Base-by-base conservation (phyloP, 2,329 filamentous ascomycete species). In the Aspergillus phoenicis region DNA sequence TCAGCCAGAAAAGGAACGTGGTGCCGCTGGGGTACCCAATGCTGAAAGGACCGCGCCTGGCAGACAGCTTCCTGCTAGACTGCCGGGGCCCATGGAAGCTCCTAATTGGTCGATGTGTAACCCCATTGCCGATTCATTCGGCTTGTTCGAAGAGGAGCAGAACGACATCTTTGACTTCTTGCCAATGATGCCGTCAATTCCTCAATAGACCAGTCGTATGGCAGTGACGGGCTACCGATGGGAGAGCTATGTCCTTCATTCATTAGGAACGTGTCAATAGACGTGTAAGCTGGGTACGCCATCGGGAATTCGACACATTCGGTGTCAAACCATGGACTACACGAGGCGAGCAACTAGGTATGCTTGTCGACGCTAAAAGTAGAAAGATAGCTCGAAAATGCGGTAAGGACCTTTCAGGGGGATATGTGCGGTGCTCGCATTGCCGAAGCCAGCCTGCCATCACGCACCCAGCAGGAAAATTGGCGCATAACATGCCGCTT, bases 151-250 rank as follows among this genome's bases (percentile, higher is more conserved):
- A 43, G 73, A 75, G 52, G 73, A 71, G 2, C 73, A 75, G 58
- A 74, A 72, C 30, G 73, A 75, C 56, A 69, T 75, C 17, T 75
- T 75, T 62, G 73, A 75, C 56, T 75, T 75, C 58, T 61, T 75
- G 30, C 73, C 73, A 17, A 70, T 70, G 59, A 74, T 75, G 71
- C 71, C 72, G 10, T 70, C 69, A 30, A 64, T 74, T 48, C 70
- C 72, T 38, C 62, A 63, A 49, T 71, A 53, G 52, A 20, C 43
- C 22, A 39, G 17, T 24, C 5, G 41, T 45, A 24, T 45, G 13
- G n/a, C 41, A 36, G 1, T 36, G 33, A 11, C 20, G 6, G 20
- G 41, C 41, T 24, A 7, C 8, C n/a, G 11, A 45, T 45, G 5
- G 41, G 2, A 36, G 5, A 45, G 11, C 5, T 8, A 17, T 13